Evolutionary conservation across 805 yeast species (phyloP), one percentile per base, ranked within the genome.

Genomic region (Schwanniomyces pseudopolymorphus): DNA sequence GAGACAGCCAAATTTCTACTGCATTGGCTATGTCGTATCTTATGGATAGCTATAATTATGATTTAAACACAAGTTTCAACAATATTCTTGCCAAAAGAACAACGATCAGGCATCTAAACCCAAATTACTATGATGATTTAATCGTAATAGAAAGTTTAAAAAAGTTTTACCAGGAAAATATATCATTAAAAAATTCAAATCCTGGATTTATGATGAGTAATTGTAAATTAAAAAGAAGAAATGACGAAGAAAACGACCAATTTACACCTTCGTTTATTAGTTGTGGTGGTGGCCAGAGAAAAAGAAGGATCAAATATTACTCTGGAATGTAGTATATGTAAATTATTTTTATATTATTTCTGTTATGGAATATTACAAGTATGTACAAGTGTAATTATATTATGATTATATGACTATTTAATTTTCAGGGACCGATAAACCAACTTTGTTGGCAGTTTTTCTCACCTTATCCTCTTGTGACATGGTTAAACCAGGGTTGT

Each of bases 401-500:
- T 36, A 19, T 36, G 25, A 20, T 33, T 6, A 36, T 33, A 11
- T 17, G 33, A 27, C 38, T 50, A 8, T 25, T 24, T 42, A 21
- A 22, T 55, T 47, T 44, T 66, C 66, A 7, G 78, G 78, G 14
- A 72, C 66, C n/a, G 55, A 40, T 41, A 92, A 75, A 0, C 99
- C 99, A n/a, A 92, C 99, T 52, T 84, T 78, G 46, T 84, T 77
- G 5, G 98, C 99, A 1, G 96, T 86, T 60, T 78, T 80, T 56
- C 83, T 75, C 22, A 92, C 84, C 46, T 85, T 83, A 50, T 92
- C 97, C 43, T 78, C 79, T 58, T 87, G 96, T 21, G 83, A 78
- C 81, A 86, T 80, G 21, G 80, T 80, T 50, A 85, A 72, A 2
- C 96, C 94, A 3, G 96, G 92, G 58, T 91, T 89, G 66, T 92